Evolutionary conservation across 2,329 filamentous ascomycete species (phyloP).

Genomic region (Fusarium sublunatum): DNA sequence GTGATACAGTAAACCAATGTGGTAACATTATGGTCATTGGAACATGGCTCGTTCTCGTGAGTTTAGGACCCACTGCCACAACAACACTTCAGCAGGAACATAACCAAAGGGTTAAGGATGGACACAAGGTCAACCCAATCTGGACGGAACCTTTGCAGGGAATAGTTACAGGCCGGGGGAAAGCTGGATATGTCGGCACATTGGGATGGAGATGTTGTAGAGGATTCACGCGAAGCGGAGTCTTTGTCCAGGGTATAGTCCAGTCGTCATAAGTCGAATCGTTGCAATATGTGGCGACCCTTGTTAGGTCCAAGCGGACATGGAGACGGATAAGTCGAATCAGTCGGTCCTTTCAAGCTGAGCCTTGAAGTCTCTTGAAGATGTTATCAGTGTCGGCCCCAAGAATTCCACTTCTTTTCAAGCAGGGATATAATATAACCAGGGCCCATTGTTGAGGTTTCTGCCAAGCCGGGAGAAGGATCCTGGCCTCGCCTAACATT

Average conservation of each 20-base stretch:
- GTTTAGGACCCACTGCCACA: conserved; percentile 29
- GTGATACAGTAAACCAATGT: neutral
- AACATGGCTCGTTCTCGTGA: conserved; percentile 17
- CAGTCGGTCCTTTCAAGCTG: neutral
- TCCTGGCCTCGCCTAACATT: conserved; percentile 3
- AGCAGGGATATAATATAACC: neutral
- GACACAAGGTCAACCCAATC: conserved; percentile 8
- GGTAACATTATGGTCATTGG: conserved; percentile 6
- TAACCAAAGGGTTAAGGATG: conserved; percentile 28
- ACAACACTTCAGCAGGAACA: conserved; percentile 24
- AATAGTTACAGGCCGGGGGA: conserved; percentile 3
- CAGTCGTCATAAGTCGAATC: conserved; percentile 25
- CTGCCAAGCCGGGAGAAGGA: conserved; percentile 32
- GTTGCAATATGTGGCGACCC: conserved; percentile 26
- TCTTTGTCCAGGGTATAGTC: conserved; percentile 15
- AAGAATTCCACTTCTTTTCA: neutral
- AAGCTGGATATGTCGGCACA: conserved; percentile 40
- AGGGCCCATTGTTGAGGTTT: conserved; percentile 15
- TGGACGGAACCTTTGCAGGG: conserved; percentile 31
- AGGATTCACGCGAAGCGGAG: conserved; percentile 23
- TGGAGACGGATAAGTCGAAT: conserved; percentile 16
- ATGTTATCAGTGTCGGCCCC: neutral
- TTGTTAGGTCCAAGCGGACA: conserved; percentile 23
- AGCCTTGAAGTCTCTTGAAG: neutral
- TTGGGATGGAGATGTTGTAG: conserved; percentile 14